These are phyloP conservation scores for Lumnitzera racemosa DNA, from an alignment of 345 rosid species.

Conservation along the genomic window DNA sequence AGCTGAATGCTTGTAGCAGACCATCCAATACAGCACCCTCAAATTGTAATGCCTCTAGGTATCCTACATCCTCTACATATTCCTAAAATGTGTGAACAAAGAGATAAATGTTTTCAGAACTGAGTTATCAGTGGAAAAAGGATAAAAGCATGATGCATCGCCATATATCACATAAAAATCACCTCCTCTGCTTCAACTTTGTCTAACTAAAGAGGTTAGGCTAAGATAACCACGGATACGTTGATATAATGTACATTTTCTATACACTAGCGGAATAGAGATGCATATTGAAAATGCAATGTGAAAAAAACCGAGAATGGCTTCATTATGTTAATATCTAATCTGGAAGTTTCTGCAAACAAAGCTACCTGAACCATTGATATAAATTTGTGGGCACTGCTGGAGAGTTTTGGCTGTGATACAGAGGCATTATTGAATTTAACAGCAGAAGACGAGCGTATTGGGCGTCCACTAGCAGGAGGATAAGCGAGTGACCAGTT, in stretches of 20 bases:
- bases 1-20: conserved; percentile 55
- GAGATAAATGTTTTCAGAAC: background rate
- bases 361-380: conserved; percentile 68
- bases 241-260: no score
- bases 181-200: background rate
- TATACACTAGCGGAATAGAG: no score
- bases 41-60: conserved; percentile 62
- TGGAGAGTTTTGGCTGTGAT: conserved; percentile 62
- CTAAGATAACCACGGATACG: no score
- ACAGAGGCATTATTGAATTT: conserved; percentile 21
- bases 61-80: conserved; percentile 73
- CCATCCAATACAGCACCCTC: conserved; percentile 79
- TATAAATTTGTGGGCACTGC: conserved; percentile 72
- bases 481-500: conserved; percentile 65
- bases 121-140: no score
- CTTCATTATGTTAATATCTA: background rate
- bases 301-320: background rate
- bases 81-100: conserved; percentile 30
- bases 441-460: conserved; percentile 27
- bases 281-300: no score
- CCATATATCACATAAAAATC: no score
- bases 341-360: conserved; percentile 6
- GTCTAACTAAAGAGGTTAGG: background rate
- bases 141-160: no score
- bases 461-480: conserved; percentile 43